phyloP scores from a whole-genome alignment of 495 filamentous ascomycete species.

The Hypoxylon subgilvum region DNA sequence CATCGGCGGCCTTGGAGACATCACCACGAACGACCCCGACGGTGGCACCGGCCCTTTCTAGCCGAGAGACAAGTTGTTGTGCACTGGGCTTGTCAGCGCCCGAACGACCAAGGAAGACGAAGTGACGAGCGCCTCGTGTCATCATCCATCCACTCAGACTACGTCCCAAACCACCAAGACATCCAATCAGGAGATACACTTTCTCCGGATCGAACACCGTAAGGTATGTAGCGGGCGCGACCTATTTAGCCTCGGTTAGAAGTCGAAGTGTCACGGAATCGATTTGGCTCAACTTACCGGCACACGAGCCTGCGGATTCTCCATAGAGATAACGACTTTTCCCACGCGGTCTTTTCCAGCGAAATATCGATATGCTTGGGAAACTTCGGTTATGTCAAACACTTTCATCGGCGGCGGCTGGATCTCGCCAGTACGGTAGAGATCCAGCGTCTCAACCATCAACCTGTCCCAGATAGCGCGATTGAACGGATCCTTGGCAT shows the following conservation, averaged over 20 bases:
- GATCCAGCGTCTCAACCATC: conserved; percentile 13
- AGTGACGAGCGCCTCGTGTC: conserved; percentile 51
- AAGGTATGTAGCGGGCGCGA: conserved; percentile 9
- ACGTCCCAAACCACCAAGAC: conserved; percentile 61
- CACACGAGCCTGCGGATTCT: conserved; percentile 28
- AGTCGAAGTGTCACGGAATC: not conserved
- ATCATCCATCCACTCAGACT: conserved; percentile 56
- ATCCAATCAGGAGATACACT: conserved; percentile 58
- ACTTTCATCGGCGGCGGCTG: conserved; percentile 4
- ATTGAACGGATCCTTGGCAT: conserved; percentile 5
- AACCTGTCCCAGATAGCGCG: not conserved
- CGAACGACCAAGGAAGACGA: conserved; percentile 58
- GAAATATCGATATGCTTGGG: conserved; percentile 29
- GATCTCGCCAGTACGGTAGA: conserved; percentile 12
- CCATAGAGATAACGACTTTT: conserved; percentile 56
- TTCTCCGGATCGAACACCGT: conserved; percentile 35
- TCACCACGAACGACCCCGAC: conserved; percentile 34
- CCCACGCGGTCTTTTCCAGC: conserved; percentile 48
- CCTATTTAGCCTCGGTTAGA: conserved; percentile 1
- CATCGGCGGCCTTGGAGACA: conserved; percentile 25
- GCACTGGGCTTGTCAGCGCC: conserved; percentile 37
- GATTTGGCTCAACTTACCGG: not conserved
- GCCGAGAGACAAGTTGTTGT: conserved; percentile 38
- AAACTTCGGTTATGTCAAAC: conserved; percentile 16
- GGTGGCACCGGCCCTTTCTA: conserved; percentile 33